These are phyloP conservation scores for Bruguiera gymnorhiza DNA, from an alignment of 345 rosid genomes.

Conservation along the genomic window DNA sequence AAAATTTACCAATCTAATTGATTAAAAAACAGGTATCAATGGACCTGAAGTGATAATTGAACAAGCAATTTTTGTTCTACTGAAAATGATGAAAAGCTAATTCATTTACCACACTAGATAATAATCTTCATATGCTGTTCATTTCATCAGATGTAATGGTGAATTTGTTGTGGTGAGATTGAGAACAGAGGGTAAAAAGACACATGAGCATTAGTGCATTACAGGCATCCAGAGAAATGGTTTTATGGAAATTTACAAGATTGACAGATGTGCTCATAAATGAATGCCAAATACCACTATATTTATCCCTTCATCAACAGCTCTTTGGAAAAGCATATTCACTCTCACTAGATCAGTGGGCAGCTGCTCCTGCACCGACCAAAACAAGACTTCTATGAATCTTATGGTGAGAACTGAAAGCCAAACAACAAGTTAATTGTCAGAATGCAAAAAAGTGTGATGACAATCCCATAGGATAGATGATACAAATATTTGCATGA, in stretches of 20 bases:
- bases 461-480: no score
- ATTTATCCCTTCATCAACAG: constrained; percentile 61
- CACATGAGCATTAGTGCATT: no score
- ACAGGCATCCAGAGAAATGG: no score
- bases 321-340: constrained; percentile 69
- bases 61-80: no score
- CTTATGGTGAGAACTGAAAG: background rate
- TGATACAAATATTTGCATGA: no score
- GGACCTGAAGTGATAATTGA: no score
- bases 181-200: background rate
- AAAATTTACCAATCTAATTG: background rate
- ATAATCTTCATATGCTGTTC: background rate
- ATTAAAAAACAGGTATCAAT: background rate
- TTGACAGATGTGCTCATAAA: background rate
- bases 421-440: background rate
- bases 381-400: constrained; percentile 3
- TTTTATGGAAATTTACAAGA: no score
- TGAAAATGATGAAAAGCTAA: no score
- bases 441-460: no score
- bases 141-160: background rate
- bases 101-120: background rate
- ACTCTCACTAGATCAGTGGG: constrained; percentile 80
- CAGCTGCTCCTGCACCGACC: constrained; percentile 70
- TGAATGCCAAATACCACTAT: constrained; percentile 55
- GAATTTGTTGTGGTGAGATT: background rate